Conservation (phyloP, 2,329 filamentous ascomycete species). For the Penicillium decumbens region DNA sequence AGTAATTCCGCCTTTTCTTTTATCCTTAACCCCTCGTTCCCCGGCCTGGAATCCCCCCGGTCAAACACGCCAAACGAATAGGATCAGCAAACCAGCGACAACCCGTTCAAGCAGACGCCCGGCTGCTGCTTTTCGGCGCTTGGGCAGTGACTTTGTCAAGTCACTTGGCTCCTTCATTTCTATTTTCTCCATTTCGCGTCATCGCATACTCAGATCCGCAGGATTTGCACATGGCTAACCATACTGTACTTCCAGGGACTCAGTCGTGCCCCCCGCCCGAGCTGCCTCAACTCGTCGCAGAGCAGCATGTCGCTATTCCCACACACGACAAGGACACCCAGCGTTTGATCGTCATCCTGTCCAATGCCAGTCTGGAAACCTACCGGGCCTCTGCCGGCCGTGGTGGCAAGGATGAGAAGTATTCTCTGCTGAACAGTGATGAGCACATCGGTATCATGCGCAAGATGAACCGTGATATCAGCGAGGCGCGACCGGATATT, state of each 20-base stretch:
- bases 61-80: neutral
- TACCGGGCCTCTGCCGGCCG: slow-evolving; percentile 79
- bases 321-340: slow-evolving; percentile 84
- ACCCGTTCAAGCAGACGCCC: neutral
- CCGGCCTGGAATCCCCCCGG: neutral
- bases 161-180: neutral
- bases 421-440: slow-evolving; percentile 95
- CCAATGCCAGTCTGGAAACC: slow-evolving; percentile 94
- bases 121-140: neutral
- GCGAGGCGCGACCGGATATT: slow-evolving; percentile 94
- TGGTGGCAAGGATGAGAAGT: slow-evolving; percentile 77
- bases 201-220: neutral
- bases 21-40: neutral
- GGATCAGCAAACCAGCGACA: neutral
- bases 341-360: slow-evolving; percentile 89
- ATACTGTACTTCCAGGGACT: slow-evolving; percentile 57
- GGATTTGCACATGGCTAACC: slow-evolving; percentile 26
- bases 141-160: neutral
- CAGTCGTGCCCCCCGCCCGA: slow-evolving; percentile 91
- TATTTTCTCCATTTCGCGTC: neutral
- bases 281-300: slow-evolving; percentile 85
- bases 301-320: slow-evolving; percentile 82
- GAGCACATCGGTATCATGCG: slow-evolving; percentile 99
- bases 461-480: slow-evolving; percentile 99
- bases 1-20: neutral